Conservation (phyloP, 352 stramenopile species). For the Pythium pyrilobum region DNA sequence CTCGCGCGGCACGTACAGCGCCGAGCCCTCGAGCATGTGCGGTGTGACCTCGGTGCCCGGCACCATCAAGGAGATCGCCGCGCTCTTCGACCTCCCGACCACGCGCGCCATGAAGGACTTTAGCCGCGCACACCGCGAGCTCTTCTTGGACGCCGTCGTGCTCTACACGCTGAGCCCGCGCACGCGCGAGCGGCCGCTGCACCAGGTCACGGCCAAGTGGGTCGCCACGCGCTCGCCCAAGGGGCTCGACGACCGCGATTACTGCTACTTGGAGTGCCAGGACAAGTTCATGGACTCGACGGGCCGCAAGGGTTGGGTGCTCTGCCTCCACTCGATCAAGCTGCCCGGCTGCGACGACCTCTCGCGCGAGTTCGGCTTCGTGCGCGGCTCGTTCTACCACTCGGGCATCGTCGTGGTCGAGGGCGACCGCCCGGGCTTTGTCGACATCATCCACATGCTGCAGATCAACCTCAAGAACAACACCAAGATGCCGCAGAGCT, state of each 20-base stretch:
- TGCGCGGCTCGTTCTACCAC: conserved; percentile 77
- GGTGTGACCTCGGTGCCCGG: conserved; percentile 71
- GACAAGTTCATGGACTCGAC: conserved; percentile 83
- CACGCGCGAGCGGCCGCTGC: conserved; percentile 70
- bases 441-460: conserved; percentile 81
- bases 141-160: conserved; percentile 72
- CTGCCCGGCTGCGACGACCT: conserved; percentile 71
- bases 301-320: conserved; percentile 76
- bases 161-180: conserved; percentile 59
- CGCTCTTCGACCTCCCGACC: conserved; percentile 61
- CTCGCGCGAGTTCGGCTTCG: conserved; percentile 65
- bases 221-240: conserved; percentile 52
- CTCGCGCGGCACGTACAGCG: conserved; percentile 29
- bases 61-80: conserved; percentile 64
- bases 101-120: conserved; percentile 75
- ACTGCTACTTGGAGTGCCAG: conserved; percentile 79
- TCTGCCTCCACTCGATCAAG: conserved; percentile 83
- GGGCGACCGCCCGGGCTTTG: conserved; percentile 55
- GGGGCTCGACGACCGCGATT: conserved; percentile 63
- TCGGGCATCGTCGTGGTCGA: conserved; percentile 83
- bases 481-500: conserved; percentile 32
- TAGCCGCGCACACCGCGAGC: conserved; percentile 35
- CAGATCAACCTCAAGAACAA: conserved; percentile 81
- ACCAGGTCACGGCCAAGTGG: conserved; percentile 86
- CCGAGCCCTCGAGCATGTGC: conserved; percentile 55